Evolutionary conservation across 345 rosid species (phyloP).

Genomic region (Hibiscus tridactylites): DNA sequence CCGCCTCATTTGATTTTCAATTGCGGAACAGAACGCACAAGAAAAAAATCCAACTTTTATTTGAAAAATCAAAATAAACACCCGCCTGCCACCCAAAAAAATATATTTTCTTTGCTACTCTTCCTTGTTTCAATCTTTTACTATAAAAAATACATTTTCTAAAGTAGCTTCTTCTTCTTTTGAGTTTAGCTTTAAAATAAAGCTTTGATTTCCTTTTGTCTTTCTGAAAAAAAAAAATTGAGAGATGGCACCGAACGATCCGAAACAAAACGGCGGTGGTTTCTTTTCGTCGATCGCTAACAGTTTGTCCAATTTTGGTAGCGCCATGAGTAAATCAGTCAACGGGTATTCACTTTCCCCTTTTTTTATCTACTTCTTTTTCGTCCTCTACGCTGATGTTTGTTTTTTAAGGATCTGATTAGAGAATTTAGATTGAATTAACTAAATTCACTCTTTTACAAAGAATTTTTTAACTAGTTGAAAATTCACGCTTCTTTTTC

Average conservation of each 20-base stretch:
- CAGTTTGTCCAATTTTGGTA: slow-evolving; percentile 57
- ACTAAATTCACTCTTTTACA: background rate
- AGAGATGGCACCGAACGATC: slow-evolving; percentile 66
- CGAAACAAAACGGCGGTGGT: slow-evolving; percentile 59
- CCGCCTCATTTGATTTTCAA: too few relatives aligned
- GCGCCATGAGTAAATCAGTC: slow-evolving; percentile 86
- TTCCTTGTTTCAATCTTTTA: too few relatives aligned
- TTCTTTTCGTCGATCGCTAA: slow-evolving; percentile 81
- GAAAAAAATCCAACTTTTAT: too few relatives aligned
- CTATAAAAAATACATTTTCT: too few relatives aligned
- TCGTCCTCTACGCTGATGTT: background rate
- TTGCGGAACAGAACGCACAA: too few relatives aligned
- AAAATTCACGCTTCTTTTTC: background rate
- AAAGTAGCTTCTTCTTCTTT: background rate
- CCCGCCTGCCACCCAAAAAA: too few relatives aligned
- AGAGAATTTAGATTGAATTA: background rate
- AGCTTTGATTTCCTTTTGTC: background rate
- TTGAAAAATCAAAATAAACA: too few relatives aligned
- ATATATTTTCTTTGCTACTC: too few relatives aligned
- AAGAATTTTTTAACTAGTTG: slow-evolving; percentile 3
- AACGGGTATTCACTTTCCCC: slow-evolving; percentile 40
- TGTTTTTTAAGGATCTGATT: background rate
- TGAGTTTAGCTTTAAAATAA: background rate
- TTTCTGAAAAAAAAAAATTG: background rate
- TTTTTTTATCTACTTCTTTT: background rate